A percentile compares a stretch with the other conserved stretches of the same genome.
Conservation (phyloP, 352 stramenopile species). For the Phytophthora quininea region DNA sequence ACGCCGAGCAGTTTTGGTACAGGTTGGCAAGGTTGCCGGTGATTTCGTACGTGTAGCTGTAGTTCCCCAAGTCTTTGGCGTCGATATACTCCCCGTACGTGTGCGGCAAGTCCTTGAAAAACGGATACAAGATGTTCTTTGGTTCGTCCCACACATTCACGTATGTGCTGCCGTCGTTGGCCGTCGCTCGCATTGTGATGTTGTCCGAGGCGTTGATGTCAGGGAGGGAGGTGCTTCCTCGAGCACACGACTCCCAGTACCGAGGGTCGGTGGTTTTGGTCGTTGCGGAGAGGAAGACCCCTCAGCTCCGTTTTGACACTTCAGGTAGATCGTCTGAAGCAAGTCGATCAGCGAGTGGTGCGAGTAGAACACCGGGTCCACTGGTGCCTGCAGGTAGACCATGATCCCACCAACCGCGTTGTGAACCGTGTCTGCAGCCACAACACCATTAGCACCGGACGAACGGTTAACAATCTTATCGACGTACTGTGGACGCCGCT, state of each 20-base stretch:
- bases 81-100: conserved; percentile 55
- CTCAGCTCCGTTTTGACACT: conserved; percentile 49
- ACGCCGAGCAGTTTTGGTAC: conserved; percentile 48
- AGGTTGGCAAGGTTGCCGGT: conserved; percentile 52
- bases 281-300: conserved; percentile 21
- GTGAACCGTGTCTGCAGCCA: conserved; percentile 49
- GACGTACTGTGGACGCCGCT: conserved; percentile 58
- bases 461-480: not conserved
- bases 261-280: conserved; percentile 42
- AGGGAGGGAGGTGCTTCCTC: conserved; percentile 8
- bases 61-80: conserved; percentile 49
- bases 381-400: conserved; percentile 49
- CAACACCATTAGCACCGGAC: conserved; percentile 1
- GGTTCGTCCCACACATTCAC: conserved; percentile 44
- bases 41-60: conserved; percentile 71
- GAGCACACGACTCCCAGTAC: conserved; percentile 40
- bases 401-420: conserved; percentile 46
- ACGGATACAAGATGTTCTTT: conserved; percentile 56
- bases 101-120: conserved; percentile 65
- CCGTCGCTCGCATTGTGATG: conserved; percentile 33
- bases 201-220: conserved; percentile 29
- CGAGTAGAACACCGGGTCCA: conserved; percentile 61
- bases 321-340: conserved; percentile 59
- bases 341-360: conserved; percentile 58
- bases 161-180: conserved; percentile 24